These are phyloP conservation scores for Aspergillus sp. DNA, from an alignment of 2,329 filamentous ascomycete species.

Conservation along the genomic window DNA sequence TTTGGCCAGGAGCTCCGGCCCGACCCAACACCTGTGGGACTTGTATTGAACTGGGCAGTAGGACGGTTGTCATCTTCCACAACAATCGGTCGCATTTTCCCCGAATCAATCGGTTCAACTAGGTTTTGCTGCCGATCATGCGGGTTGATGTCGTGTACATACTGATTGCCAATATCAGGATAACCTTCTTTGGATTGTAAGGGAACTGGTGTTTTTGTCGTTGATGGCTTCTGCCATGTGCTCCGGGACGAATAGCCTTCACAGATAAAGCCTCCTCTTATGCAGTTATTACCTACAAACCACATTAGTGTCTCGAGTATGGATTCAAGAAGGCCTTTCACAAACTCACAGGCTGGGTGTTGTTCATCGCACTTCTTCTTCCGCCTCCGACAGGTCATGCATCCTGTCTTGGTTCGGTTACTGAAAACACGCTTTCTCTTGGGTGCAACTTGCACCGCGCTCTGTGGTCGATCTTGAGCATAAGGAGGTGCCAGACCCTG, in stretches of 20 bases:
- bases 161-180: conserved; percentile 42
- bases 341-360: conserved; percentile 81
- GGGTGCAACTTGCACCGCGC: conserved; percentile 44
- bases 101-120: conserved; percentile 46
- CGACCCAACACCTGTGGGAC: conserved; percentile 41
- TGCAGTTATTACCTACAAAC: conserved; percentile 78
- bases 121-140: conserved; percentile 45
- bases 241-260: conserved; percentile 85
- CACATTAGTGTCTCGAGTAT: conserved; percentile 18
- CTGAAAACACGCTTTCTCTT: conserved; percentile 69
- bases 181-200: conserved; percentile 80
- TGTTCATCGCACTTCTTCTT: conserved; percentile 99
- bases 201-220: conserved; percentile 69
- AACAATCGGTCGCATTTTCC: conserved; percentile 51
- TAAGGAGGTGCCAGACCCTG: conserved; percentile 41
- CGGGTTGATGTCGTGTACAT: conserved; percentile 43
- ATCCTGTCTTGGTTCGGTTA: conserved; percentile 94
- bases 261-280: conserved; percentile 86
- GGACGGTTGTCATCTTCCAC: conserved; percentile 50
- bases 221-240: conserved; percentile 77
- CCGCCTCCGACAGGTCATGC: conserved; percentile 84
- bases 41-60: conserved; percentile 45
- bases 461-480: conserved; percentile 37
- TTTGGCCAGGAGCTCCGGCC: conserved; percentile 47
- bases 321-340: conserved; percentile 5